Evolutionary conservation across 2,329 filamentous ascomycete species (phyloP), one percentile per base, ranked within the genome.

Genomic region (Pseudopyrenochaeta lycopersici): DNA sequence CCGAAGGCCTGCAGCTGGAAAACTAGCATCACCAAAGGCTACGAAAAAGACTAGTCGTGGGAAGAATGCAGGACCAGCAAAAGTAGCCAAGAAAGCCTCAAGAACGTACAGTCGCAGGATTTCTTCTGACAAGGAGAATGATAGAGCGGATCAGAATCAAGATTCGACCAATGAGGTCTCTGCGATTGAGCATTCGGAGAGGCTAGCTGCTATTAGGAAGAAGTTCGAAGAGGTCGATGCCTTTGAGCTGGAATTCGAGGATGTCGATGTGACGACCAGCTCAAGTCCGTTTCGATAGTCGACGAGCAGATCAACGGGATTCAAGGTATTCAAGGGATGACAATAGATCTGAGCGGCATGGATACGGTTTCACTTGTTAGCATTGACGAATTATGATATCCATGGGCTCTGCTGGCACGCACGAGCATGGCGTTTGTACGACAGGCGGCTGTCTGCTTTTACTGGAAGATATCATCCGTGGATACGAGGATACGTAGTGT

Each of bases 201-300:
- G 78, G 61, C 64, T 83, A 31, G 73, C 75, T 56, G 77, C 71
- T 1, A 78, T 78, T 21, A 76, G 75, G 57, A 75, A 77, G 60
- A 81, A 81, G 61, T 83, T 83, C 58, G 77, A 73, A 21, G 80
- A 81, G 49, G 76, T 83, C 4, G 81, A 83, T 62, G 67, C 76
- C 20, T 82, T 79, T 72, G 80, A 82, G 54, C 74, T 83, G 68
- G 79, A 81, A 41, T 83, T 82, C 64, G 81, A 82, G 69, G 81
- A 76, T 46, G 72, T 77, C 30, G 78, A 81, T 52, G 71, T 68
- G 18, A 68, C 44, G 49, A 64, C 66, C n/a, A 74, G 67, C 47
- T 77, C 75, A 31, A 79, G 76, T 63, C 77, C 77, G 3, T 78
- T 75, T 67, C 64, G 77, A 53, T 68, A 38, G 62, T 17, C 12